Conservation (phyloP, 345 rosid species). For the Raphanus sativus region DNA sequence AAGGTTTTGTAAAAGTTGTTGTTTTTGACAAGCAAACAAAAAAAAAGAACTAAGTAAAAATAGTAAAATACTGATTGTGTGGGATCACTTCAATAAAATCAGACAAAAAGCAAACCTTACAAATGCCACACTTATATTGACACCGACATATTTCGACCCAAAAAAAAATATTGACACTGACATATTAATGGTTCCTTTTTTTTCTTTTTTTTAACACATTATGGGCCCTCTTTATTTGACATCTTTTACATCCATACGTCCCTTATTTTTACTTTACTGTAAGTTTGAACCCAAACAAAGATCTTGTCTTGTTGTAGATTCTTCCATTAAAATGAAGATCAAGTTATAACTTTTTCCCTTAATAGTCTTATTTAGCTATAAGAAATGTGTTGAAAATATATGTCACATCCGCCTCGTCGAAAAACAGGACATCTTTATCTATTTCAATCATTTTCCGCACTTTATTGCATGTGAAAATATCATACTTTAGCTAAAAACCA, state of each 20-base stretch:
- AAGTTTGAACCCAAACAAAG: background rate
- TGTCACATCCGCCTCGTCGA: conserved; percentile 29
- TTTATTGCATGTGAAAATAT: conserved; percentile 35
- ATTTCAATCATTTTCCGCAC: conserved; percentile 34
- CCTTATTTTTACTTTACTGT: background rate
- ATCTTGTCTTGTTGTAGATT: background rate
- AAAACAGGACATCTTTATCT: conserved; percentile 23
- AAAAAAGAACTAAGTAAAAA: background rate
- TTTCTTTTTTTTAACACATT: background rate
- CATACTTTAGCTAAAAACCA: background rate
- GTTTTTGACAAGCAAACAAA: conserved; percentile 19
- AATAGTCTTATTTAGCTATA: conserved; percentile 1
- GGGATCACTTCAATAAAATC: conserved; percentile 37
- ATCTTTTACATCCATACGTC: background rate
- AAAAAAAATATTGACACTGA: too few species aligned
- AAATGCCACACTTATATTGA: conserved; percentile 27
- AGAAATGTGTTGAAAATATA: background rate
- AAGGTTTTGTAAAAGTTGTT: background rate
- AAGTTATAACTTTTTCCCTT: background rate
- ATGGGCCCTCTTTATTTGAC: conserved; percentile 15
- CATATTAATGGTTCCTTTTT: too few species aligned
- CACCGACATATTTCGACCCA: conserved; percentile 1
- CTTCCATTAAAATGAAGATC: background rate
- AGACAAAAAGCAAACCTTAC: conserved; percentile 34
- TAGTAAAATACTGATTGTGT: conserved; percentile 18